Base-by-base conservation (phyloP, 768 basidiomycete genomes). In the Boletus reticuloceps region DNA sequence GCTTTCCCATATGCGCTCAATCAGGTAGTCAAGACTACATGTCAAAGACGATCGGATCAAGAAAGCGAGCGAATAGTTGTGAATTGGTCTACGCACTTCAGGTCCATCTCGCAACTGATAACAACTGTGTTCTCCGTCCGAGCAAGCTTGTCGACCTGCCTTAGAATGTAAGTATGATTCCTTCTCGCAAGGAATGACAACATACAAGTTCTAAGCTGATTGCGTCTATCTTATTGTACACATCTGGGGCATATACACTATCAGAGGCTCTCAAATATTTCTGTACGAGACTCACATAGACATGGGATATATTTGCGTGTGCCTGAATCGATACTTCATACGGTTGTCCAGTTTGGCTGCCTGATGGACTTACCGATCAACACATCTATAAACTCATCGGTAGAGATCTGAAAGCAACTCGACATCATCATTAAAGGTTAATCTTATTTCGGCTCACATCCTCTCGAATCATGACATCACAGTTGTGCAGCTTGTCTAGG, bases 301-400 rank as follows among this genome's bases (percentile, higher is more conserved):
- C 94, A 96, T 17, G 92, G 93, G 3, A 97, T 81, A 65, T 98
- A 98, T 79, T 98, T 98, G 63, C 96, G 82, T 8, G 89, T 95
- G 20, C 91, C 91, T 91, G 60, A 37, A 51, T 47, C n/a, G 12
- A 43, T 16, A 40, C 41, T 48, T 65, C 34, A 47, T 14, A 29
- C 36, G 12, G 19, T 29, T 29, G 36, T 36, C 11, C 12, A 36
- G 34, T 29, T 55, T 12, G 22, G 27, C 17, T 19, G 48, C 34
- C 25, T 64, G 27, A 40, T 27, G 19, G 13, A 52, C 66, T 36
- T 64, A 85, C 94, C 97, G 49, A 99, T 91, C 22, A 99, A 79
- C n/a, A 98, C 92, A 68, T 99, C 97, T 59, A 99, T 96, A 66
- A 99, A 97, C 69, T 98, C 93, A 68, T 98, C 96, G 5, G 88